These are phyloP conservation scores for Babesia gibsoni DNA, from an alignment of 169 alveolate genomes.

Conservation along the genomic window DNA sequence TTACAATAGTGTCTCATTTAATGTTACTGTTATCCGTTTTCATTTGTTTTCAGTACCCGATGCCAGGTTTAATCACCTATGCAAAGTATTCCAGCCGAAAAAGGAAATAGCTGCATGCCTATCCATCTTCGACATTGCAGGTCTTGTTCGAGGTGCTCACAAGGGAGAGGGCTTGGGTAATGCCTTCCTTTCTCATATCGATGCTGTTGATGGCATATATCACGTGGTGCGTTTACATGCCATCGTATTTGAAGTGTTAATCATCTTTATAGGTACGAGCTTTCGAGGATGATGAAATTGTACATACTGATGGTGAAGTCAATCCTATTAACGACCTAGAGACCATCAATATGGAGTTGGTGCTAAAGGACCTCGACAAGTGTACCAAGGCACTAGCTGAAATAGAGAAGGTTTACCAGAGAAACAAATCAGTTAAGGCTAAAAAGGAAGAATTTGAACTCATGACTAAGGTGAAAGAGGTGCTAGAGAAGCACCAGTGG, in stretches of 20 bases:
- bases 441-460: slow-evolving; percentile 90
- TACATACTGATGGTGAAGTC: slow-evolving; percentile 98
- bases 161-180: slow-evolving; percentile 99
- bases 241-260: background rate
- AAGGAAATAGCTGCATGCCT: slow-evolving; percentile 93
- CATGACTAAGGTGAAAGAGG: slow-evolving; percentile 80
- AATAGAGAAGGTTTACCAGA: slow-evolving; percentile 85
- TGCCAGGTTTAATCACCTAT: slow-evolving; percentile 90
- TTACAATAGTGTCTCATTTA: background rate
- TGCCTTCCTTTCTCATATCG: slow-evolving; percentile 95
- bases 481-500: slow-evolving; percentile 88
- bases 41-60: slow-evolving; percentile 81
- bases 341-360: slow-evolving; percentile 92
- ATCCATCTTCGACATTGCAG: slow-evolving; percentile 98
- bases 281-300: slow-evolving; percentile 93
- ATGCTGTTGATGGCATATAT: slow-evolving; percentile 96
- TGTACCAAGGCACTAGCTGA: slow-evolving; percentile 87
- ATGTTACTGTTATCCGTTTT: slow-evolving; percentile 15
- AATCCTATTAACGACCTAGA: slow-evolving; percentile 96
- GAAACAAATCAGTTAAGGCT: slow-evolving; percentile 88
- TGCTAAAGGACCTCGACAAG: slow-evolving; percentile 92
- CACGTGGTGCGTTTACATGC: slow-evolving; percentile 89
- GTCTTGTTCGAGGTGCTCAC: slow-evolving; percentile 97
- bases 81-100: slow-evolving; percentile 92
- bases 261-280: slow-evolving; percentile 82